These are phyloP conservation scores for Fusarium stilboides DNA, from an alignment of 2,329 filamentous ascomycete species.

Conservation along the genomic window DNA sequence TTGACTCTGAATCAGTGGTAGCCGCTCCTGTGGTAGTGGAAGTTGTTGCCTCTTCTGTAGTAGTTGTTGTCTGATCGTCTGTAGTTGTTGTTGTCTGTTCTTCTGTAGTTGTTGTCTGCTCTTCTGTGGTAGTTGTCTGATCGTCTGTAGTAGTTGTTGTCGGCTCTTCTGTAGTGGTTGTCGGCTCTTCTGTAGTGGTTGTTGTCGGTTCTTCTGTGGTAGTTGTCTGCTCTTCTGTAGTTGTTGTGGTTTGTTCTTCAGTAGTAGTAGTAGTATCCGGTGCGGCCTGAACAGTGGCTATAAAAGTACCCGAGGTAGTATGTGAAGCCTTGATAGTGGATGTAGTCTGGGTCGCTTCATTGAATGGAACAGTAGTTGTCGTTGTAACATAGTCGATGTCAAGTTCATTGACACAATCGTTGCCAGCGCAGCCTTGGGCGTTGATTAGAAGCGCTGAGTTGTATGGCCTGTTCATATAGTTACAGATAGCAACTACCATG, in stretches of 20 bases:
- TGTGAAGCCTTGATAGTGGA: conserved; percentile 1
- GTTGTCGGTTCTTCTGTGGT: not conserved
- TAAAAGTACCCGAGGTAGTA: conserved; percentile 5
- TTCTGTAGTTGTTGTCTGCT: not conserved
- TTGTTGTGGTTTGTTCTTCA: not conserved
- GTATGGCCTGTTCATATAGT: not conserved
- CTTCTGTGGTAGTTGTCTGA: not conserved
- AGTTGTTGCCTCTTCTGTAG: not conserved
- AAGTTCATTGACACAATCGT: not conserved
- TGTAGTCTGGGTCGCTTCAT: not conserved
- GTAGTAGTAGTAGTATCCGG: not conserved
- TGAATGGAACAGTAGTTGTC: not conserved
- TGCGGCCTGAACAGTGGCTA: not conserved
- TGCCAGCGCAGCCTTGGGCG: not conserved
- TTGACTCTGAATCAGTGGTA: too few relatives aligned
- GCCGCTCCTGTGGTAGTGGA: not conserved
- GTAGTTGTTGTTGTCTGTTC: not conserved
- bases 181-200: not conserved
- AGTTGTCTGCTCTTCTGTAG: not conserved
- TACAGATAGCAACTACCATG: not conserved
- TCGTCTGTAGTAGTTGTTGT: not conserved
- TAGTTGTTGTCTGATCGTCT: not conserved
- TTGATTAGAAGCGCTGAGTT: conserved; percentile 6
- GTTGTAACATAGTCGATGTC: conserved; percentile 3
- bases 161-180: not conserved